Conservation (phyloP, 192 early-diverging fungal genomes). For the Piromyces finnis region DNA sequence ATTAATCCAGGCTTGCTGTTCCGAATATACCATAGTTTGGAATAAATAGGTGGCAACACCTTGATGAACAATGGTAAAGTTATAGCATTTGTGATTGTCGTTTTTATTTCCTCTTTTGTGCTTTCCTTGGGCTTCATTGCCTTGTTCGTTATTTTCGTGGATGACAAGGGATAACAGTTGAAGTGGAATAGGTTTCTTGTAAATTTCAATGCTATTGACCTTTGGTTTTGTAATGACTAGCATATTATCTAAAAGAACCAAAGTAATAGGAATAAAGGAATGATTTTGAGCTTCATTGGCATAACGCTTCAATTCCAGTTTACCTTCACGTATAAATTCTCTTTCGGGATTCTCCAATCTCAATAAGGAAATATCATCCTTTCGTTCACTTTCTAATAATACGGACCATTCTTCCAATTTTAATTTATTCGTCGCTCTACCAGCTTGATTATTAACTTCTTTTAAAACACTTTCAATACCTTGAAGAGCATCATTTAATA, state of each 20-base stretch:
- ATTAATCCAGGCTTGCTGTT: constrained; percentile 66
- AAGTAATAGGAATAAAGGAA: neutral
- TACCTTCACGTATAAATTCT: neutral
- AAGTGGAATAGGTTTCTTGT: neutral
- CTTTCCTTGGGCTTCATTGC: neutral
- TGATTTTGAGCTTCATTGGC: neutral
- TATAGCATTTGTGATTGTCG: neutral
- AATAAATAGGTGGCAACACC: constrained; percentile 34
- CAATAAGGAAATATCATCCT: neutral
- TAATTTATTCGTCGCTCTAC: constrained; percentile 74
- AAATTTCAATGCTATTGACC: constrained; percentile 24
- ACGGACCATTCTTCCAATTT: constrained; percentile 27
- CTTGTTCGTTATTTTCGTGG: neutral
- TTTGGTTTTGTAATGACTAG: constrained; percentile 48
- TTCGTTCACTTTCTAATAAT: neutral
- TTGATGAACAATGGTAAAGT: neutral
- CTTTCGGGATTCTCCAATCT: neutral
- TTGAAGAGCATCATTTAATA: constrained; percentile 50
- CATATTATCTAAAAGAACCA: constrained; percentile 71
- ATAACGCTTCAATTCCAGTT: neutral
- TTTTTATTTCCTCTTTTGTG: neutral
- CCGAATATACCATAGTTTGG: constrained; percentile 51
- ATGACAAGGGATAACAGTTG: neutral
- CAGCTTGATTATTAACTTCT: constrained; percentile 74
- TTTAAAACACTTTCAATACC: constrained; percentile 53